Evolutionary conservation across 345 rosid species (phyloP).

Genomic region (Lumnitzera littorea): DNA sequence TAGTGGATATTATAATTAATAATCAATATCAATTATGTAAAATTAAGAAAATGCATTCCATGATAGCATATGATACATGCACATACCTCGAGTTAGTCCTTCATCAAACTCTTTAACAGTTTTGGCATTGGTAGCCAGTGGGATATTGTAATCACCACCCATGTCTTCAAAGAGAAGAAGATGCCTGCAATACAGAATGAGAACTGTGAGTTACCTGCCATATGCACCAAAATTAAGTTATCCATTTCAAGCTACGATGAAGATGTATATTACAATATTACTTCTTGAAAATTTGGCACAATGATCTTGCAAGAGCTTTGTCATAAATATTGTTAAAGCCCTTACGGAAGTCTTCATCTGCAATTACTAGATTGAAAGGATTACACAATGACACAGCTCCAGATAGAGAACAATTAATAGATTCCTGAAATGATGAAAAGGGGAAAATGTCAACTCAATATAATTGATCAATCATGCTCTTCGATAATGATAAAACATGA

Average conservation of each 20-base stretch:
- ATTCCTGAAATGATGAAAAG: slow-evolving; percentile 39
- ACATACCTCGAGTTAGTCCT: slow-evolving; percentile 69
- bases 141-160: slow-evolving; percentile 70
- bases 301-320: slow-evolving; percentile 65
- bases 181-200: slow-evolving; percentile 42
- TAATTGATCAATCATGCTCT: neutral
- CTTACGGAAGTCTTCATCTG: slow-evolving; percentile 88
- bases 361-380: slow-evolving; percentile 86
- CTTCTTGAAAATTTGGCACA: slow-evolving; percentile 59
- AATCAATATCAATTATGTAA: neutral
- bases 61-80: too few relatives aligned
- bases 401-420: slow-evolving; percentile 51
- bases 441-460: neutral
- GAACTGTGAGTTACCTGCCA: too few relatives aligned
- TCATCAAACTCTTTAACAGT: slow-evolving; percentile 82
- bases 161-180: slow-evolving; percentile 81
- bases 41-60: too few relatives aligned
- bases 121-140: slow-evolving; percentile 61
- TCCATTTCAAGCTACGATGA: neutral
- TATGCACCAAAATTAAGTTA: too few relatives aligned
- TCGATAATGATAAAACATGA: too few relatives aligned
- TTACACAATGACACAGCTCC: slow-evolving; percentile 90
- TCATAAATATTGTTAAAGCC: slow-evolving; percentile 86
- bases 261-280: slow-evolving; percentile 18
- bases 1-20: neutral